Evolutionary conservation across 345 rosid species (phyloP).

Genomic region (Hibiscus trionum): DNA sequence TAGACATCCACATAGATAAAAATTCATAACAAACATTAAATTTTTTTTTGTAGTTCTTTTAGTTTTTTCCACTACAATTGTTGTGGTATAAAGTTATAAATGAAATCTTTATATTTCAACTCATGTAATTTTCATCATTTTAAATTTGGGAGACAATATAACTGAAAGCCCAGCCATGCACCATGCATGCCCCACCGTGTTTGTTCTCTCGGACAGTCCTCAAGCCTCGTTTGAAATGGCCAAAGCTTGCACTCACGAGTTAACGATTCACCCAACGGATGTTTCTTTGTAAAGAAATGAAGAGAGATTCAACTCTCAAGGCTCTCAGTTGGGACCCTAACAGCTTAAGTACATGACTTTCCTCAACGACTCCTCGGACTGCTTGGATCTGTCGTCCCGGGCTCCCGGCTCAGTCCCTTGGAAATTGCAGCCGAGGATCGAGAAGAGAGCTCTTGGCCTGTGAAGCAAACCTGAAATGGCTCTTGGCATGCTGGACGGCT

Average conservation of each 20-base stretch:
- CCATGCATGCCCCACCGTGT: background rate
- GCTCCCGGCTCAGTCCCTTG: background rate
- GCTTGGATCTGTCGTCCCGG: constrained; percentile 15
- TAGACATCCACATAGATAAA: no score
- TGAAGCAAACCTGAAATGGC: constrained; percentile 25
- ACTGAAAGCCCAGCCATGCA: background rate
- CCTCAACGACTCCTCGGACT: constrained; percentile 37
- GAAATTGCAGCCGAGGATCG: constrained; percentile 22
- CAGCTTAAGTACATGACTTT: constrained; percentile 47
- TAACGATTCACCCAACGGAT: background rate
- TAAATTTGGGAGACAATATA: no score
- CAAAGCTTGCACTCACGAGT: background rate
- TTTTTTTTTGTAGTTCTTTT: no score
- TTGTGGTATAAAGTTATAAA: no score
- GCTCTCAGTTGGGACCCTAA: constrained; percentile 41
- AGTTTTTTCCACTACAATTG: no score
- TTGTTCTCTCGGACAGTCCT: background rate
- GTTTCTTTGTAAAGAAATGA: background rate
- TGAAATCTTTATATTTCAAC: no score
- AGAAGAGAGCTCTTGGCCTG: constrained; percentile 39
- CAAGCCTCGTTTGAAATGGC: no score
- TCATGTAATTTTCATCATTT: no score
- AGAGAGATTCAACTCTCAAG: no score
- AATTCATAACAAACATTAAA: no score
- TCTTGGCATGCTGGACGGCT: constrained; percentile 37